phyloP scores from a whole-genome alignment of 768 basidiomycete genomes.

The Clathrus columnatus region DNA sequence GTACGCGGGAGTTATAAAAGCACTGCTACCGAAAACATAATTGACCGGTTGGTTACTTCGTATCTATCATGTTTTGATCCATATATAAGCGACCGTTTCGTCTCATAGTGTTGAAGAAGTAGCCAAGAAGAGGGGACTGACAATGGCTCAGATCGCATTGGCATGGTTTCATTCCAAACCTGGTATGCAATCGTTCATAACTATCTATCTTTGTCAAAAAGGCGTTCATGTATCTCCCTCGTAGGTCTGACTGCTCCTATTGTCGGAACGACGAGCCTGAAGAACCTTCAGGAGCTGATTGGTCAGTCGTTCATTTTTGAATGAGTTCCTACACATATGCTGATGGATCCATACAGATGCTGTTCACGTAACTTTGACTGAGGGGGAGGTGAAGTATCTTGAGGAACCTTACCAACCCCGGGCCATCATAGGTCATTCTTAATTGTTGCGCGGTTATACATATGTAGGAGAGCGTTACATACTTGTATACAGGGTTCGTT shows the following conservation, averaged over 20 bases:
- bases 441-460: too few relatives aligned
- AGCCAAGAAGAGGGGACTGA: conserved; percentile 39
- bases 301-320: conserved; percentile 18
- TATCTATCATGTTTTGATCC: conserved; percentile 1
- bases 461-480: too few relatives aligned
- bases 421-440: too few relatives aligned
- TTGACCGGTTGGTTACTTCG: conserved; percentile 35
- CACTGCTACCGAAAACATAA: conserved; percentile 27
- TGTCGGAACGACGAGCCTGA: conserved; percentile 33
- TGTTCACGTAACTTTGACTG: too few relatives aligned
- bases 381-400: too few relatives aligned
- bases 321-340: too few relatives aligned
- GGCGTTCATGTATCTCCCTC: not conserved
- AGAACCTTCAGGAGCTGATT: conserved; percentile 33
- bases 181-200: conserved; percentile 19
- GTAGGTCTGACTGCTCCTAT: conserved; percentile 35
- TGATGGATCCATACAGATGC: too few relatives aligned
- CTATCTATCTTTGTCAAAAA: too few relatives aligned
- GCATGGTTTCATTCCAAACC: conserved; percentile 43
- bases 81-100: not conserved
- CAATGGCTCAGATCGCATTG: conserved; percentile 50
- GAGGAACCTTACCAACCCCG: too few relatives aligned
- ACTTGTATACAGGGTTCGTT: too few relatives aligned
- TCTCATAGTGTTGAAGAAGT: conserved; percentile 50
- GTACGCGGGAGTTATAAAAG: conserved; percentile 21